Base-by-base conservation (phyloP, 148 eudicot genomes). In the Chenopodium album region DNA sequence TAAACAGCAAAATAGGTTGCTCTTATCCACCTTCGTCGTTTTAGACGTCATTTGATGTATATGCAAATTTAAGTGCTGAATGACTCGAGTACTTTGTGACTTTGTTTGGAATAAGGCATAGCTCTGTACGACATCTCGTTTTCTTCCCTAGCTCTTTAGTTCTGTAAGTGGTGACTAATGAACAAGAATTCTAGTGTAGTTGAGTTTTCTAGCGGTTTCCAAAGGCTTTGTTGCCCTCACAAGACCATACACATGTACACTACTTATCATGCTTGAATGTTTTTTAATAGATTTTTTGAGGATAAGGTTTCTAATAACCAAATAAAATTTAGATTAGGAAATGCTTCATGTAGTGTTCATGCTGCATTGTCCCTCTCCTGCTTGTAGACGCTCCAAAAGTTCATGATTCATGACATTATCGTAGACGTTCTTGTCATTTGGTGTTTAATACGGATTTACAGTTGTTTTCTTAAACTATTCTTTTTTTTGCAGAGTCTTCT, bases 401-500 rank as follows among this genome's bases (percentile, higher is more conserved):
- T 37, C 56, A 52, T 37, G 48, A 22, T 20, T 31, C 22, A 9
- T 28, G 28, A 47, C 20, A 16, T 12, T 29, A 32, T 46, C 6
- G 17, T 3, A 66, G 7, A 23, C 4, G 11, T 31, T 78, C n/a
- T 3, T 76, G 63, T 50, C 77, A 26, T 73, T 74, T 48, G 76
- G 22, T 29, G 2, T 17, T 26, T 10, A 4, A 6, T 52, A 54
- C 20, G 26, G n/a, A 1, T 60, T 19, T 12, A 16, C 52, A 29
- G 19, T 9, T 65, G 23, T 78, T 78, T 54, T 41, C 71, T 67
- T 50, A 46, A 11, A 14, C 23, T 50, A 12, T 56, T 31, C 54
- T 73, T 59, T 44, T 56, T 41, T 75, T 70, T 83, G 85, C 93
- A 91, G 93, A 83, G 69, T 34, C 79, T 89, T 79, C 48, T 88